phyloP scores from a whole-genome alignment of 495 filamentous ascomycete species.

The Hypoxylon perforatum region DNA sequence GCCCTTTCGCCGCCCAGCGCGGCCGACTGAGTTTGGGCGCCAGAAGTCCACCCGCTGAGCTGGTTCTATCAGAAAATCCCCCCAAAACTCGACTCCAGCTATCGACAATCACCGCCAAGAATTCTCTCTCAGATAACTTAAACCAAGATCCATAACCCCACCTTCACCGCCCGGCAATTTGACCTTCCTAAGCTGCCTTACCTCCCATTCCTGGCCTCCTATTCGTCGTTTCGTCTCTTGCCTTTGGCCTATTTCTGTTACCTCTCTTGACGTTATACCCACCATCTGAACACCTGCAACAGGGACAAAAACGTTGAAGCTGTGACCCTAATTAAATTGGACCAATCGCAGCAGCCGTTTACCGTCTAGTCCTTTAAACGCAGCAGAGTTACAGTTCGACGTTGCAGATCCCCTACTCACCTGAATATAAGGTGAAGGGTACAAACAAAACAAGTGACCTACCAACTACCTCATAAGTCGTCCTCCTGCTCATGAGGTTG shows the following conservation, averaged over 20 bases:
- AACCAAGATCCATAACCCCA: conserved; percentile 39
- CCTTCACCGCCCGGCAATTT: conserved; percentile 54
- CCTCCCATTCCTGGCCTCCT: conserved; percentile 31
- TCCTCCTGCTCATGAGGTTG: conserved; percentile 6
- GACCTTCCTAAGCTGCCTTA: conserved; percentile 27
- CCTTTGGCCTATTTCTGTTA: conserved; percentile 9
- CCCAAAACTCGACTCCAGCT: background rate
- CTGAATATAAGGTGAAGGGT: conserved; percentile 1
- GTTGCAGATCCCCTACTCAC: background rate
- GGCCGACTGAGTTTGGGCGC: conserved; percentile 26
- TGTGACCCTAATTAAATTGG: conserved; percentile 3
- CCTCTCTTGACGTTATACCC: conserved; percentile 2
- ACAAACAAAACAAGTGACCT: conserved; percentile 6
- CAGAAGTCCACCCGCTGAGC: conserved; percentile 22
- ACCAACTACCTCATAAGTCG: background rate
- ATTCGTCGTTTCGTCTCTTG: background rate
- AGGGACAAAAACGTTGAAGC: conserved; percentile 8
- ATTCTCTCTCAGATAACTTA: conserved; percentile 7
- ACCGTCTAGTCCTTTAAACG: background rate
- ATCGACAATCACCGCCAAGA: conserved; percentile 1
- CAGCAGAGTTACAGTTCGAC: background rate
- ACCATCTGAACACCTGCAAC: conserved; percentile 4
- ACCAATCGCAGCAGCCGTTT: background rate
- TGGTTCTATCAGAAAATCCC: conserved; percentile 31
- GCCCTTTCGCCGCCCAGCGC: conserved; percentile 40